Conservation (phyloP, 2,329 filamentous ascomycete genomes). For the Pestalotiopsis fici region DNA sequence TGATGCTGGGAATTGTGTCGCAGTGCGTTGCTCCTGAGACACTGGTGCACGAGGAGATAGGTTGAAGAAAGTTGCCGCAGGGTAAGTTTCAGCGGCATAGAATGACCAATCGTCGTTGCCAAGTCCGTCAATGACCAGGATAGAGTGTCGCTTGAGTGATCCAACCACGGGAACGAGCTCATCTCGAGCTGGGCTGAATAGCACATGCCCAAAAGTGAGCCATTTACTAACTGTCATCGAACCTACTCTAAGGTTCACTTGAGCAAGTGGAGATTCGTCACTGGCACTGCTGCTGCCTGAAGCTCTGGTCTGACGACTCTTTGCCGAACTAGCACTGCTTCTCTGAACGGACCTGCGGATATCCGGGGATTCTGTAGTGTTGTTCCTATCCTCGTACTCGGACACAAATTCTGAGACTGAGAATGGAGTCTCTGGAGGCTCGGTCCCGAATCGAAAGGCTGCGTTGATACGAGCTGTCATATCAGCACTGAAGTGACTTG, state of each 20-base stretch:
- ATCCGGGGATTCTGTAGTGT: conserved; percentile 19
- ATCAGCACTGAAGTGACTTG: conserved; percentile 56
- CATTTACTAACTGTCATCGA: conserved; percentile 87
- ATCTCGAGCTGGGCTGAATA: conserved; percentile 79
- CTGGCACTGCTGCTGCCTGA: conserved; percentile 49
- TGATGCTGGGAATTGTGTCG: conserved; percentile 52
- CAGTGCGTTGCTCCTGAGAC: conserved; percentile 43
- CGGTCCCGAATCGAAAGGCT: conserved; percentile 41
- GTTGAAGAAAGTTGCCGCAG: conserved; percentile 74
- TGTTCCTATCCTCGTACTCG: conserved; percentile 39
- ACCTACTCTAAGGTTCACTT: conserved; percentile 76
- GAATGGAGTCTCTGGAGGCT: conserved; percentile 44
- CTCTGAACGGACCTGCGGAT: conserved; percentile 18
- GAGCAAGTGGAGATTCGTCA: conserved; percentile 64
- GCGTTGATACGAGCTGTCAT: conserved; percentile 54
- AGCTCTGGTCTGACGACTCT: conserved; percentile 29
- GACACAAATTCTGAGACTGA: conserved; percentile 43
- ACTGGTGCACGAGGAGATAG: conserved; percentile 61
- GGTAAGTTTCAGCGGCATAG: conserved; percentile 80
- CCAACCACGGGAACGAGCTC: conserved; percentile 59
- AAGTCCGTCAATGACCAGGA: conserved; percentile 79
- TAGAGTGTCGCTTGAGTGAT: conserved; percentile 58
- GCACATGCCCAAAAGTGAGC: conserved; percentile 80
- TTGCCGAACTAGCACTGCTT: conserved; percentile 33
- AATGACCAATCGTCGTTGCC: conserved; percentile 90